Conservation (phyloP, 768 basidiomycete genomes). For the Pleurotus tuoliensis region DNA sequence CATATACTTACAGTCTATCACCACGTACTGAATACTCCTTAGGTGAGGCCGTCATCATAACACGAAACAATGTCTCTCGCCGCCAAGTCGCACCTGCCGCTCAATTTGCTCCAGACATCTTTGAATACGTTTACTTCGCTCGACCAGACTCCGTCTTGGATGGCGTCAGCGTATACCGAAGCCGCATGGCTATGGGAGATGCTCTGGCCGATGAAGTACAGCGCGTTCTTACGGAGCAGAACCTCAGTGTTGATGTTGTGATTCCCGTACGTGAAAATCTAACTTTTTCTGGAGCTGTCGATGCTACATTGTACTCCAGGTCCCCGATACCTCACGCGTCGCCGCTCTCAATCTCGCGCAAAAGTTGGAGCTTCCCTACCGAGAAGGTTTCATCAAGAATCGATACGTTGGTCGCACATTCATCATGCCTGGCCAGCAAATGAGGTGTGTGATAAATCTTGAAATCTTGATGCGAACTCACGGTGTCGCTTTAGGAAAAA, state of each 20-base stretch:
- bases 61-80: slow-evolving; percentile 69
- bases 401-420: slow-evolving; percentile 97
- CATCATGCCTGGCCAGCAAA: slow-evolving; percentile 99
- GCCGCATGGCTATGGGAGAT: slow-evolving; percentile 99
- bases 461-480: neutral
- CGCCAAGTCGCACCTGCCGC: slow-evolving; percentile 67
- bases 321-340: slow-evolving; percentile 95
- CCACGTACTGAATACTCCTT: slow-evolving; percentile 2
- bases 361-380: slow-evolving; percentile 82
- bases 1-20: neutral
- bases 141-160: slow-evolving; percentile 97
- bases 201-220: slow-evolving; percentile 85
- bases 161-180: slow-evolving; percentile 94
- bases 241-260: slow-evolving; percentile 86
- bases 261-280: slow-evolving; percentile 64
- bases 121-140: slow-evolving; percentile 98
- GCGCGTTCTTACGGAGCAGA: slow-evolving; percentile 61
- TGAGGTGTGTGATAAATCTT: slow-evolving; percentile 49
- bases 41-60: slow-evolving; percentile 98
- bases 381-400: slow-evolving; percentile 99
- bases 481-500: slow-evolving; percentile 55
- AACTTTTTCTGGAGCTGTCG: neutral
- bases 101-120: slow-evolving; percentile 94
- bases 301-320: slow-evolving; percentile 33
- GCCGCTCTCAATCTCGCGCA: slow-evolving; percentile 96